A percentile compares a stretch with the other conserved stretches of the same genome.
Conservation (phyloP, 2,329 filamentous ascomycete species). For the Botrytis pseudocinerea region DNA sequence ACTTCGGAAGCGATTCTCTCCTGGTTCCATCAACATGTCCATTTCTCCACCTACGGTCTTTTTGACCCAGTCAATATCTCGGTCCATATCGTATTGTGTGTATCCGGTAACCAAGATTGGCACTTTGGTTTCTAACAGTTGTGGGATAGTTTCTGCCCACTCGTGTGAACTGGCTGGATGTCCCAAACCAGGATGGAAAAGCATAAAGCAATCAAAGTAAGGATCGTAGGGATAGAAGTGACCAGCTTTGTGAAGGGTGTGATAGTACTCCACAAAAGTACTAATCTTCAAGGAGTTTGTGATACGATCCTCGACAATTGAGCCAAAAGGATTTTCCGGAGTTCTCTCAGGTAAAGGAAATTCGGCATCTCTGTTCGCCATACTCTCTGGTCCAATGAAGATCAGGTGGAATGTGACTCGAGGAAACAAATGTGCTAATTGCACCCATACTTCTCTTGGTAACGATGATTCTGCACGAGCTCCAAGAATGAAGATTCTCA, state of each 20-base stretch:
- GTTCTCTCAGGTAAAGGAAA: constrained; percentile 88
- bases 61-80: constrained; percentile 87
- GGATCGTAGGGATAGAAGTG: constrained; percentile 94
- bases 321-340: constrained; percentile 84
- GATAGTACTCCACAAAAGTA: constrained; percentile 97
- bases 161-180: constrained; percentile 92
- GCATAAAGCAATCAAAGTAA: constrained; percentile 96
- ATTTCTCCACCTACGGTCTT: constrained; percentile 87
- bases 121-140: constrained; percentile 91
- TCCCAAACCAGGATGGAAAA: constrained; percentile 95
- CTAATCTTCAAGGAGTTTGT: constrained; percentile 92
- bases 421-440: constrained; percentile 94
- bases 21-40: constrained; percentile 86
- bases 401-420: constrained; percentile 84
- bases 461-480: constrained; percentile 97
- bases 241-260: constrained; percentile 88
- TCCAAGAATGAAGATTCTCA: constrained; percentile 89
- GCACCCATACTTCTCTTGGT: constrained; percentile 89
- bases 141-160: constrained; percentile 87
- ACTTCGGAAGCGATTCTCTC: constrained; percentile 92
- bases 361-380: constrained; percentile 90
- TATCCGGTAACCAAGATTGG: constrained; percentile 95
- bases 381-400: constrained; percentile 94
- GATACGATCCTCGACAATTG: constrained; percentile 89
- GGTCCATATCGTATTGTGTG: constrained; percentile 90